Base-by-base conservation (phyloP, 805 yeast genomes). In the Kodamaea jinghongensis region DNA sequence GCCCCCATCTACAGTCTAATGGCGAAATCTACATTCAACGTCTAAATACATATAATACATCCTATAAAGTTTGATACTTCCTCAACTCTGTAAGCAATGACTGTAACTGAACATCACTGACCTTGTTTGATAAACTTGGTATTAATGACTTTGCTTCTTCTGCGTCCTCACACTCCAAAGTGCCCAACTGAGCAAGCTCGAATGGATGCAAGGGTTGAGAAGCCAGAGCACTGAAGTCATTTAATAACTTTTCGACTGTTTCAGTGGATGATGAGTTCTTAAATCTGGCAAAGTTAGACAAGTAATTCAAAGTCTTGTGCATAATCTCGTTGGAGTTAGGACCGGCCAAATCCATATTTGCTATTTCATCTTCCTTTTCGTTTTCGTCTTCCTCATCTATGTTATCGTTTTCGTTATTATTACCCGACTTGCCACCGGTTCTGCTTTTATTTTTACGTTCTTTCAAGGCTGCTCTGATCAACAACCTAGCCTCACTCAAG, bases 61-160 rank as follows among this genome's bases (percentile, higher is more conserved):
- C 23, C 23, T 67, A 56, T 52, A 69, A 67, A 1, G 73, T 67
- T 50, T 69, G 75, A 48, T 69, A 69, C 49, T 68, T 78, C 49
- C 95, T 79, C 56, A 91, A 72, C 67, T 93, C 96, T 50, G 90
- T 95, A 50, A 93, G 71, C 41, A 91, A 75, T 34, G 86, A 81
- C 61, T 89, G 96, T 44, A 93, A 67, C 56, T 90, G 97, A 31
- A 86, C 85, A 49, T 89, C 95, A 7, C 85, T 77, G 38, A 86
- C 88, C 61, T 90, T 90, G 45, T 75, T 79, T 16, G 78, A 75
- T 56, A 93, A 73, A 61, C 96, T 85, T 34, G 99, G 97, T 43
- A 93, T 83, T 54, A 93, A 72, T 12, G 96, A 86, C 64, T 87
- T 87, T 27, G 98, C 98, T 69, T 93, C 99, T 56, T 86, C 99